These are phyloP conservation scores for Claviceps capensis DNA, from an alignment of 2,329 filamentous ascomycete species.

Conservation along the genomic window DNA sequence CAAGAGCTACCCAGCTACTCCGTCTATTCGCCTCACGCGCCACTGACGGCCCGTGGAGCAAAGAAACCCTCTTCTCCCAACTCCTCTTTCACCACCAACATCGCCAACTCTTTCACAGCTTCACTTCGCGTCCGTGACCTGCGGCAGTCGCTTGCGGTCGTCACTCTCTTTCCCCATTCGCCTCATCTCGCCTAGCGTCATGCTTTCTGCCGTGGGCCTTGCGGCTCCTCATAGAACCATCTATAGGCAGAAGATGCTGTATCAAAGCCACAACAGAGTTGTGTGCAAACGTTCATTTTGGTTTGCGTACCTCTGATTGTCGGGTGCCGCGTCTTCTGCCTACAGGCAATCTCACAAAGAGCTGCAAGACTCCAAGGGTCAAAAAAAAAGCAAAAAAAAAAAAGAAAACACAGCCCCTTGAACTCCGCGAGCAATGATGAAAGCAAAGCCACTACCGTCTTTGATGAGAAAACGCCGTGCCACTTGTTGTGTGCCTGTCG, in stretches of 20 bases:
- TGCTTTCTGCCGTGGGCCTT: too few relatives aligned
- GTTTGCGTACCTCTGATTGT: neutral
- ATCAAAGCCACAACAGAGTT: too few relatives aligned
- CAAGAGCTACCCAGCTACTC: neutral
- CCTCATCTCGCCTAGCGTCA: neutral
- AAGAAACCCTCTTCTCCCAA: conserved; percentile 2
- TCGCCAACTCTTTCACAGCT: conserved; percentile 1
- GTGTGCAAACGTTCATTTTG: too few relatives aligned
- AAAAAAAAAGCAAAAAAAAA: neutral
- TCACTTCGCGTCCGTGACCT: neutral
- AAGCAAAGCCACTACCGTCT: too few relatives aligned
- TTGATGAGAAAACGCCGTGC: too few relatives aligned
- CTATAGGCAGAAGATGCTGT: too few relatives aligned
- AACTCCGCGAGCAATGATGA: neutral
- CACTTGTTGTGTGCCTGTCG: too few relatives aligned
- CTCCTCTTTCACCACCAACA: neutral
- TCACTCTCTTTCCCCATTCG: neutral
- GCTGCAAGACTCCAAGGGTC: neutral
- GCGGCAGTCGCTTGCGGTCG: neutral
- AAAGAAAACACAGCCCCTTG: neutral
- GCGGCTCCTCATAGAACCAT: too few relatives aligned
- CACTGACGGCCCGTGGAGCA: neutral
- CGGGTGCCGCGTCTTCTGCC: conserved; percentile 2
- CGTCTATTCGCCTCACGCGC: conserved; percentile 1
- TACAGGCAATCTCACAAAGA: conserved; percentile 2